These are phyloP conservation scores for Clausena lansium DNA, from an alignment of 345 rosid species.

Conservation along the genomic window DNA sequence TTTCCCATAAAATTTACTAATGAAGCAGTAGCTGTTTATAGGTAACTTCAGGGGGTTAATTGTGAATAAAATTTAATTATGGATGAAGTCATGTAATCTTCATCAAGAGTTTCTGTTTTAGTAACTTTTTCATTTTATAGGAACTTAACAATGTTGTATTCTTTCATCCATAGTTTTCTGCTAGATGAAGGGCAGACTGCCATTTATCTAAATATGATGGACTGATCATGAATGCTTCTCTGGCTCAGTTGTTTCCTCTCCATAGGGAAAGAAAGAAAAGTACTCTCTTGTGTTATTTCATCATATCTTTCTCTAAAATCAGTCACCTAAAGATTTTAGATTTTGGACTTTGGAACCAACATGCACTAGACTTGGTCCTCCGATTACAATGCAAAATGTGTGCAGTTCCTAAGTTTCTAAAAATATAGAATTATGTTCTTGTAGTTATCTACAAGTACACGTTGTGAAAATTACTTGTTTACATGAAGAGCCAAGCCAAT, in stretches of 20 bases:
- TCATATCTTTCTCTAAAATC: not conserved
- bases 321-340: not conserved
- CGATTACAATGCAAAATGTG: not conserved
- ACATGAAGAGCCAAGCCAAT: not conserved
- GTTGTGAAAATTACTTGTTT: not conserved
- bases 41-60: not conserved
- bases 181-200: not conserved
- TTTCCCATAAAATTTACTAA: not conserved
- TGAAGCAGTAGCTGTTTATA: not conserved
- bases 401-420: not conserved
- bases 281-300: not conserved
- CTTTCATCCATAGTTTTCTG: not conserved
- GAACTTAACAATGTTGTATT: not conserved
- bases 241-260: not conserved
- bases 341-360: not conserved
- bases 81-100: not conserved
- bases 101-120: not conserved
- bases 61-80: not conserved
- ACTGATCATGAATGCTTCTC: not conserved
- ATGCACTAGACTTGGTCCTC: not conserved
- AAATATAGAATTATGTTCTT: not conserved
- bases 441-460: not conserved
- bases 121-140: not conserved
- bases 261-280: not conserved
- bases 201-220: not conserved